phyloP scores from a whole-genome alignment of 169 alveolate genomes.

The Cryptosporidium canis region DNA sequence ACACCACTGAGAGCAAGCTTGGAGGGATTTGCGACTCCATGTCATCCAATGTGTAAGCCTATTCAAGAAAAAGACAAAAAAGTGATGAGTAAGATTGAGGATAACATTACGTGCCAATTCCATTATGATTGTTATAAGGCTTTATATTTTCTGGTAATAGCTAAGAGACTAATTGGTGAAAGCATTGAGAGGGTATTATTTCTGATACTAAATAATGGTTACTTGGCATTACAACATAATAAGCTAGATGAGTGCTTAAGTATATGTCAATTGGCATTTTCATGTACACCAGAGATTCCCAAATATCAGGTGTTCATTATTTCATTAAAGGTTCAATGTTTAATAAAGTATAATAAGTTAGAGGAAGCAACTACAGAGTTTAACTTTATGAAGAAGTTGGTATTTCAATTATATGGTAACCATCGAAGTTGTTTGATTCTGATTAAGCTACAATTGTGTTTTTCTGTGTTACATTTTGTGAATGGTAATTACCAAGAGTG shows the following conservation, averaged over 20 bases:
- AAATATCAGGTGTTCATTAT: slow-evolving; percentile 26
- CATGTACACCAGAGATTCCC: slow-evolving; percentile 63
- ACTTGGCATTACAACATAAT: slow-evolving; percentile 63
- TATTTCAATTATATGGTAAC: slow-evolving; percentile 51
- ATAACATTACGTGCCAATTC: slow-evolving; percentile 28
- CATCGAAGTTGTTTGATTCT: slow-evolving; percentile 29
- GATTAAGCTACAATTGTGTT: slow-evolving; percentile 46
- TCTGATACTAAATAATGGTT: slow-evolving; percentile 37
- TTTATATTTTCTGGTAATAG: slow-evolving; percentile 13
- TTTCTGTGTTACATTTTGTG: slow-evolving; percentile 34
- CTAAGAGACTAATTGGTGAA: slow-evolving; percentile 36
- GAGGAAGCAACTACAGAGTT: slow-evolving; percentile 57
- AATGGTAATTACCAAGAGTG: slow-evolving; percentile 50
- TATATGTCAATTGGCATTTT: slow-evolving; percentile 39
- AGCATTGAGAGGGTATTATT: slow-evolving; percentile 31
- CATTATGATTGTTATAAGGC: slow-evolving; percentile 49
- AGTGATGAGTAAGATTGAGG: neutral
- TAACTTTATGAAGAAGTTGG: slow-evolving; percentile 30
- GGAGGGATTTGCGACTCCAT: slow-evolving; percentile 70
- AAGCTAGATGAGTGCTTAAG: slow-evolving; percentile 56
- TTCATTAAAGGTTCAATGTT: slow-evolving; percentile 46
- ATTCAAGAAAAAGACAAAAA: slow-evolving; percentile 3
- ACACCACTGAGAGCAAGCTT: slow-evolving; percentile 51
- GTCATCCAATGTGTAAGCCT: slow-evolving; percentile 58
- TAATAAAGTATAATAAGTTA: slow-evolving; percentile 31